These are phyloP conservation scores for Alternaria atra DNA, from an alignment of 2,329 filamentous ascomycete species.

Conservation along the genomic window DNA sequence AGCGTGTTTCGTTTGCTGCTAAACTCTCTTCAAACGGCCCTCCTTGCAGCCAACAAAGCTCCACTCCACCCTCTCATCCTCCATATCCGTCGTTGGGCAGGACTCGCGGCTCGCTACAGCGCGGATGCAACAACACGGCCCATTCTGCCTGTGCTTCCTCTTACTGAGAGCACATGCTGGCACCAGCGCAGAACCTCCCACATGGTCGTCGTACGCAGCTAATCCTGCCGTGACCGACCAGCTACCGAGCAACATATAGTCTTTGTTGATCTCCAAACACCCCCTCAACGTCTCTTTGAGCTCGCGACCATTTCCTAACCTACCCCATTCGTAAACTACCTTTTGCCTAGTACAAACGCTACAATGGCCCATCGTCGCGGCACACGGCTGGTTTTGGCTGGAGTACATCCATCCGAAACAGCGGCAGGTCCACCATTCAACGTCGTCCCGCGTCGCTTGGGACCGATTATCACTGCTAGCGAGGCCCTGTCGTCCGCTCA, in stretches of 20 bases:
- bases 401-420: conserved; percentile 35
- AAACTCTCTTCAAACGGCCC: conserved; percentile 9
- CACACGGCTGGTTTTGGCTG: conserved; percentile 30
- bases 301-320: conserved; percentile 23
- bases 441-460: conserved; percentile 40
- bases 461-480: conserved; percentile 30
- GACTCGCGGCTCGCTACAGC: conserved; percentile 35
- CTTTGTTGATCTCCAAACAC: conserved; percentile 17
- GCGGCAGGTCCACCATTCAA: conserved; percentile 41
- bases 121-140: conserved; percentile 31
- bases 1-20: conserved; percentile 29
- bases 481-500: conserved; percentile 41
- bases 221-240: conserved; percentile 27
- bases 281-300: conserved; percentile 18
- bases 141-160: conserved; percentile 28
- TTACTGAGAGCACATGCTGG: conserved; percentile 27
- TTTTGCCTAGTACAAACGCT: conserved; percentile 29
- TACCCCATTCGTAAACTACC: conserved; percentile 11
- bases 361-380: conserved; percentile 38
- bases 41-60: conserved; percentile 13
- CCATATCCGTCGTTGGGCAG: conserved; percentile 31
- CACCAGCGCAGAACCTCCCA: conserved; percentile 29
- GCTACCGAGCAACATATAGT: conserved; percentile 25
- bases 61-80: conserved; percentile 21
- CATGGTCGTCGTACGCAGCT: conserved; percentile 31